A percentile compares a stretch with the other conserved stretches of the same genome.
Evolutionary conservation across 345 rosid species (phyloP).

Genomic region (Eucalyptus melliodora): DNA sequence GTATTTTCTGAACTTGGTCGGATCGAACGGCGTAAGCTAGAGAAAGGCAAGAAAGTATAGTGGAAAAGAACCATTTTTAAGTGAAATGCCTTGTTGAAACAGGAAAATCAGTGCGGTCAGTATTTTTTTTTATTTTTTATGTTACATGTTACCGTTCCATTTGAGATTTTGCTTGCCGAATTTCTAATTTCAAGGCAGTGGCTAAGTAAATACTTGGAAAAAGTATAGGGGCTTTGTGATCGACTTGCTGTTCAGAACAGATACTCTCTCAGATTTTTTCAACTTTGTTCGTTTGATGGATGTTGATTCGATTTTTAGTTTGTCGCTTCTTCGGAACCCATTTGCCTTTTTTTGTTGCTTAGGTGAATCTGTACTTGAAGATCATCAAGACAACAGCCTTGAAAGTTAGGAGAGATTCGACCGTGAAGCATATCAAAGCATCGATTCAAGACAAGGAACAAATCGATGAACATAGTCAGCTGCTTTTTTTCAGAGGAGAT

Average conservation of each 20-base stretch:
- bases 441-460: constrained; percentile 8
- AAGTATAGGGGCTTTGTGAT: neutral
- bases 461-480: neutral
- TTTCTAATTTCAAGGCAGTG: neutral
- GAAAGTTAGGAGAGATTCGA: neutral
- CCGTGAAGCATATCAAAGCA: constrained; percentile 12
- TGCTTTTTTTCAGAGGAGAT: constrained; percentile 3
- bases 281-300: neutral
- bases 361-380: constrained; percentile 18
- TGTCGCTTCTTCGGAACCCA: neutral
- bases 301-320: neutral
- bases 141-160: neutral
- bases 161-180: neutral
- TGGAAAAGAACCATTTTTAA: neutral
- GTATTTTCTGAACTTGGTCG: neutral
- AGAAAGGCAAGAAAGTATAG: neutral
- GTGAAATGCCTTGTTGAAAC: neutral
- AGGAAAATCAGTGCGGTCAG: neutral
- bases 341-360: neutral
- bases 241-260: neutral
- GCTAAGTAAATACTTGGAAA: neutral
- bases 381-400: constrained; percentile 13
- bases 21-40: neutral
- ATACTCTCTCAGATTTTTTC: neutral
- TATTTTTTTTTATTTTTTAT: neutral